Base-by-base conservation (phyloP, 768 basidiomycete genomes). In the Suillus luteus region DNA sequence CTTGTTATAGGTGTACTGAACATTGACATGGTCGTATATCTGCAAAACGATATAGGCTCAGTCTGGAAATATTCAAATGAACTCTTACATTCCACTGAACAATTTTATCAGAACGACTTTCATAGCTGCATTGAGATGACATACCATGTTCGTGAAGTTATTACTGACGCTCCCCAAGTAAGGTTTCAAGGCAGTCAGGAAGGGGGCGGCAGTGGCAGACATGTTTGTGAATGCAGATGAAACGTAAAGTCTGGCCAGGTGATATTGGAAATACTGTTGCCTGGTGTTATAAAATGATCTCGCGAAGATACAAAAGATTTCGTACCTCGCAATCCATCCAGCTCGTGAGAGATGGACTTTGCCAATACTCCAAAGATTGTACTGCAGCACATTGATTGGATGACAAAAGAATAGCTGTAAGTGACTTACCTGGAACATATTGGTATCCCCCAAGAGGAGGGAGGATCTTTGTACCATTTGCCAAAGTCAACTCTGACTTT, bases 401-500 rank as follows among this genome's bases (percentile, higher is more conserved):
- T 8, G n/a, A 33, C 19, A 3, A 40, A 62, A 31, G n/a, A 15
- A 12, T 4, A 41, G 3, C 9, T 37, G n/a, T 41, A n/a, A 14
- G 9, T 40, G n/a, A 59, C 55, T 62, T 61, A n/a, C 62, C 62
- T 43, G 92, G 91, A 52, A 95, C 81, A 69, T 95, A 95, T 77
- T 93, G 92, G 72, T 94, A 95, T 1, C 91, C 91, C 22, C 86
- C 86, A n/a, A 95, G 81, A 24, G 94, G 92, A 0, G 88, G 85
- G 15, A 84, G 78, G 63, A 94, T 79, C n/a, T 73, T 82, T 31
- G 87, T 83, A 62, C 88, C 91, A 67, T 93, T 87, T 3, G 91
- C 93, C 22, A 96, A 85, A 12, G 80, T 82, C 63, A 87, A 87
- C 67, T 81, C 85, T 73, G 88, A 88, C 60, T 83, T 79, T 8